Evolutionary conservation across 2,329 filamentous ascomycete genomes (phyloP).

Genomic region (Sporothrix curviconia): DNA sequence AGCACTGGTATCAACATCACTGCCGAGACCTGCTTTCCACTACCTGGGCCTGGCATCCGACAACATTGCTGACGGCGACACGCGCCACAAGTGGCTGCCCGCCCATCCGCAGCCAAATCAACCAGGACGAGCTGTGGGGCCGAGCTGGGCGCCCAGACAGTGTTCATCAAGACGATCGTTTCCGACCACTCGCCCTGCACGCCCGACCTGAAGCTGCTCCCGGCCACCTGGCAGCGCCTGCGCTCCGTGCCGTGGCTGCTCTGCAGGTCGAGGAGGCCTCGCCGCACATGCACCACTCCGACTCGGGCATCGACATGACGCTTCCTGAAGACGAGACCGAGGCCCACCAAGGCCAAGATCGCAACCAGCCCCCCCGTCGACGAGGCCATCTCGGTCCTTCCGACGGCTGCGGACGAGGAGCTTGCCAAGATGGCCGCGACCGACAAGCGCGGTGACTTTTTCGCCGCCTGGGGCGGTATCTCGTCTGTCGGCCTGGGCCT

Average conservation of each 20-base stretch:
- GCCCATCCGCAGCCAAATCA: constrained; percentile 73
- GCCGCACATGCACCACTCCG: constrained; percentile 38
- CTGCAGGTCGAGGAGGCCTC: constrained; percentile 18
- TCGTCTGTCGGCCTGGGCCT: constrained; percentile 88
- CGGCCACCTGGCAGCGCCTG: constrained; percentile 42
- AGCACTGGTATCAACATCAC: constrained; percentile 75
- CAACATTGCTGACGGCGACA: constrained; percentile 76
- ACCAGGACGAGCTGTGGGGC: constrained; percentile 84
- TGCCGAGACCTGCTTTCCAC: constrained; percentile 92
- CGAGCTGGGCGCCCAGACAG: constrained; percentile 65
- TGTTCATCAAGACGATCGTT: constrained; percentile 84
- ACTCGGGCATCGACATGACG: constrained; percentile 48
- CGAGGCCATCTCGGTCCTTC: constrained; percentile 19
- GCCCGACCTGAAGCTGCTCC: constrained; percentile 88
- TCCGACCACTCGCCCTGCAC: constrained; percentile 96
- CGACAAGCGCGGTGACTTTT: constrained; percentile 67
- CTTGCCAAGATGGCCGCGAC: not conserved
- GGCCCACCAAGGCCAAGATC: not conserved
- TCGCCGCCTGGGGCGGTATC: constrained; percentile 93
- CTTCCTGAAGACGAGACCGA: constrained; percentile 27
- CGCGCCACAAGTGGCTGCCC: constrained; percentile 92
- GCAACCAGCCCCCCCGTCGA: not conserved
- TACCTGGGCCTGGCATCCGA: constrained; percentile 83
- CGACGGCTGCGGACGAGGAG: constrained; percentile 25
- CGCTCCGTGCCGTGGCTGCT: not conserved